Base-by-base conservation (phyloP, 2,329 filamentous ascomycete species). In the Aspergillus hortae region DNA sequence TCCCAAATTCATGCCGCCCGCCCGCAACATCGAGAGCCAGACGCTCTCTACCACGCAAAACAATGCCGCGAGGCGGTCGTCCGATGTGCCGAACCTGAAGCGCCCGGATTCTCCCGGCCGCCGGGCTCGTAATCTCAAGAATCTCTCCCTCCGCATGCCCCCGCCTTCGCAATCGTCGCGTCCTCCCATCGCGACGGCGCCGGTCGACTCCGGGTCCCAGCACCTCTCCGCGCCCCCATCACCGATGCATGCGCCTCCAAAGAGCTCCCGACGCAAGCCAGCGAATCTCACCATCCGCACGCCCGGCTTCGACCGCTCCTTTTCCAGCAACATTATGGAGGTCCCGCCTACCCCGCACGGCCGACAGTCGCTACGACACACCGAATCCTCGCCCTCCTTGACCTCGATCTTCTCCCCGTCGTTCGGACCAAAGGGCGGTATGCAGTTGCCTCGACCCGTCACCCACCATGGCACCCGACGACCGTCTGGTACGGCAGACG, bases 331-430 rank as follows among this genome's bases (percentile, higher is more conserved):
- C 50, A 65, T 73, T 38, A 63, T 74, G n/a, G 74, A 80, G 15
- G 80, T 84, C 14, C 83, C 83, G 10, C 79, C 81, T 0, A 86
- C 83, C 6, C 82, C 83, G 3, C 74, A 74, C 17, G 71, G 77
- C 44, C 74, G 74, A 25, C 76, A 79, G n/a, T 74, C 77, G 15
- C 68, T 86, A 47, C 78, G 82, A 51, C 83, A 85, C 57, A 81
- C 83, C 38, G 81, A 85, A 63, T 85, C 83, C 2, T 84, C 82
- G 2, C 83, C 83, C 4, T 82, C 82, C 5, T 68, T 85, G 38
- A 77, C 79, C 14, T 70, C 71, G 4, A 59, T 85, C 46, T 75
- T 79, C 48, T 82, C 82, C 11, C 74, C 78, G 23, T 77, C 73
- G 2, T 73, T 74, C 42, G 74, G 73, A 6, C 77, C 78, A 6